These are phyloP conservation scores for Mucor saturninus DNA, from an alignment of 371 early-diverging fungal species.

Conservation along the genomic window DNA sequence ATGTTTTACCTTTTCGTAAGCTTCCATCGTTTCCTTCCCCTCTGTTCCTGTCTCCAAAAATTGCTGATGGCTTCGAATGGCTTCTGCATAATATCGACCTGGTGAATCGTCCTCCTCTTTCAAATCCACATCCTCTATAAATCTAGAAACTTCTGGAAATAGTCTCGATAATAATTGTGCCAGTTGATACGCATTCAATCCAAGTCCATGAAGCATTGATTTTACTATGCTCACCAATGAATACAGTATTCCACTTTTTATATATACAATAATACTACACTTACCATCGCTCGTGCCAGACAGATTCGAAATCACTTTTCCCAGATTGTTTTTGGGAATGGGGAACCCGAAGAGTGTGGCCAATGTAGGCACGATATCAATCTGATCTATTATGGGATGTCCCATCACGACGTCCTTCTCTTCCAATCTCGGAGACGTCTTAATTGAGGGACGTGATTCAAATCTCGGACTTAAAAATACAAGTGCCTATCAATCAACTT, in stretches of 20 bases:
- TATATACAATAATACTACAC: not conserved
- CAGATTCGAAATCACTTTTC: conserved; percentile 75
- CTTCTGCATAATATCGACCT: conserved; percentile 22
- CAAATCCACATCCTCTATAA: conserved; percentile 10
- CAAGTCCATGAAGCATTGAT: conserved; percentile 58
- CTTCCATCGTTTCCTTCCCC: conserved; percentile 25
- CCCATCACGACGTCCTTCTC: conserved; percentile 16
- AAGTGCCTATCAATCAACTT: conserved; percentile 37
- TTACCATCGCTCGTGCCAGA: conserved; percentile 43
- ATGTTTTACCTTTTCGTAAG: conserved; percentile 40
- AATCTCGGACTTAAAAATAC: conserved; percentile 56
- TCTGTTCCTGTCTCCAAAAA: not conserved
- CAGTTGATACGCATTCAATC: conserved; percentile 69
- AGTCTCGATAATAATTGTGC: conserved; percentile 31
- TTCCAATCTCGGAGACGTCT: not conserved
- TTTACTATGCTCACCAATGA: no score
- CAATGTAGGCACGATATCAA: conserved; percentile 89
- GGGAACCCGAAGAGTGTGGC: conserved; percentile 84
- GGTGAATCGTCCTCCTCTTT: not conserved
- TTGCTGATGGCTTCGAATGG: conserved; percentile 20
- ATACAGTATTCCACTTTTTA: no score
- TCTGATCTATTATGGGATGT: conserved; percentile 70
- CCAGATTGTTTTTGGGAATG: conserved; percentile 91
- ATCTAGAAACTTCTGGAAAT: conserved; percentile 19
- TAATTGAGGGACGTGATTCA: conserved; percentile 38